Base-by-base conservation (phyloP, 805 yeast genomes). In the Cyberlindnera lachancei region DNA sequence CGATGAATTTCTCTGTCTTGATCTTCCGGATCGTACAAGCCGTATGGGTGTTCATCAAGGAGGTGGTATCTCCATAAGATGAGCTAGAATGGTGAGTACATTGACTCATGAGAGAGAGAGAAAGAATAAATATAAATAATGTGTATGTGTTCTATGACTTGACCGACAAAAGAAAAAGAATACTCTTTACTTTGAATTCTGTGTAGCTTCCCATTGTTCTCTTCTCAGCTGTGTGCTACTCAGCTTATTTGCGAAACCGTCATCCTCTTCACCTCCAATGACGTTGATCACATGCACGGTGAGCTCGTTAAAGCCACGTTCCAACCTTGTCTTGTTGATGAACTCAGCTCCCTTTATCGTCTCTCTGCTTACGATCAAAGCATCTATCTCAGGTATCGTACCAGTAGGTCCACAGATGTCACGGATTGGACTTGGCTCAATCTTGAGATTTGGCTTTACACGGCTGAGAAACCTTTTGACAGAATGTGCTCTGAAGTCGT, bases 351-450 rank as follows among this genome's bases (percentile, higher is more conserved):
- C 97, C 8, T 66, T 52, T 0, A 65, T 57, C 0, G 96, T 80
- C 48, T 92, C 98, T 27, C 73, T 65, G 42, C 95, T 84, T 4
- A 92, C 75, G 0, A 90, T 76, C 25, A 92, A 64, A 1, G 87
- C 80, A 43, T 88, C 83, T 24, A 92, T 84, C 30, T 75, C 78
- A 11, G 67, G 65, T 3, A 81, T 66, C 10, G 70, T 66, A 0
- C 86, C 95, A 0, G 98, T 87, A 4, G 97, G 98, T 0, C 99
- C 99, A 58, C 94, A 87, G 0, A 88, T 70, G 52, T 92, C 97
- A 38, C 76, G 69, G 28, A 92, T 77, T 41, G 79, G 74, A 31
- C 68, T 70, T 2, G 79, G 59, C 18, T 75, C 74, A 9, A 75
- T 59, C 0, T 40, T 35, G 6, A 79, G 49, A 0, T 48, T 37